Evolutionary conservation across 371 early-diverging fungal species (phyloP).

Genomic region (Coemansia sp.): DNA sequence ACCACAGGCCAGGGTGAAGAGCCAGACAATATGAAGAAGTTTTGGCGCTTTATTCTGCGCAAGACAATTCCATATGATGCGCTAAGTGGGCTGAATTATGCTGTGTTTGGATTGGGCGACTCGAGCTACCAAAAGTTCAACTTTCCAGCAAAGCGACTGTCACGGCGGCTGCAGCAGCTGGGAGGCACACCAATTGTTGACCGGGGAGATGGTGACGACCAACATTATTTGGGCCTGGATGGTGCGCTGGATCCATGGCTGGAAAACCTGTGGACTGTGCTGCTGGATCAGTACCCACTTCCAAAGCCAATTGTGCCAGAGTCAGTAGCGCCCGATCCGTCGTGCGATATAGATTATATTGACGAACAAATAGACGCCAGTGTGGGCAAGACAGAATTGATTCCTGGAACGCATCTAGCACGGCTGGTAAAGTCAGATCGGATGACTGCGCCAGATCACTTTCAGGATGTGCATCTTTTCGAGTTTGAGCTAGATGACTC

Average conservation of each 20-base stretch:
- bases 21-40: slow-evolving; percentile 88
- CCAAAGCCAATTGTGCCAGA: slow-evolving; percentile 40
- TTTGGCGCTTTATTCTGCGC: slow-evolving; percentile 87
- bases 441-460: slow-evolving; percentile 76
- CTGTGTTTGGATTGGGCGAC: slow-evolving; percentile 94
- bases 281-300: slow-evolving; percentile 55
- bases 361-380: neutral
- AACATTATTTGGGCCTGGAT: slow-evolving; percentile 93
- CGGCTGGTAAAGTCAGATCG: slow-evolving; percentile 49
- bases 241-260: slow-evolving; percentile 88
- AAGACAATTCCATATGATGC: slow-evolving; percentile 70
- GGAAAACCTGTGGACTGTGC: slow-evolving; percentile 53
- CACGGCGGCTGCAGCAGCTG: slow-evolving; percentile 80
- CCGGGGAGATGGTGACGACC: slow-evolving; percentile 94
- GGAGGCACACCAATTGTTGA: slow-evolving; percentile 76
- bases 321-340: slow-evolving; percentile 22
- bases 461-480: slow-evolving; percentile 88
- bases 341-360: slow-evolving; percentile 12
- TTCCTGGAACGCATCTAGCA: slow-evolving; percentile 1
- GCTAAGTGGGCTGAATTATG: slow-evolving; percentile 65
- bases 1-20: slow-evolving; percentile 95
- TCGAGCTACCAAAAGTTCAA: slow-evolving; percentile 95
- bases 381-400: neutral
- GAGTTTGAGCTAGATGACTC: slow-evolving; percentile 50
- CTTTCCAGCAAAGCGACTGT: slow-evolving; percentile 90